Conservation (phyloP, 805 yeast species). For the fission yeast (Schizosaccharomyces pombe) region DNA sequence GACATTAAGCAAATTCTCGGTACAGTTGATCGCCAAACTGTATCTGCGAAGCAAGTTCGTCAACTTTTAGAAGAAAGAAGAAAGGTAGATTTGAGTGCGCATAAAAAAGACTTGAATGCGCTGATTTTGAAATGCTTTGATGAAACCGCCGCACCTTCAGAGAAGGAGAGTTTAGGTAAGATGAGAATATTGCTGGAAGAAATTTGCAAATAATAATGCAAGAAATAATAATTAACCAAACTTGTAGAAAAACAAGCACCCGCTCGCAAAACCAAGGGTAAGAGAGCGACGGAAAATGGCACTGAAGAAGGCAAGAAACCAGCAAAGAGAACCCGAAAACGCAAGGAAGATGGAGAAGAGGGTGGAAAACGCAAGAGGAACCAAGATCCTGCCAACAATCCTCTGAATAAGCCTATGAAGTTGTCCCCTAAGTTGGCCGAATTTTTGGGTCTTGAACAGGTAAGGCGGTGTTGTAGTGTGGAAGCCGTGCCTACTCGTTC, state of each 20-base stretch:
- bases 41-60: conserved; percentile 1
- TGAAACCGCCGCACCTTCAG: background rate
- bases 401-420: conserved; percentile 20
- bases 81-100: background rate
- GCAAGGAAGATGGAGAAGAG: conserved; percentile 8
- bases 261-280: background rate
- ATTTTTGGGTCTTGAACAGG: conserved; percentile 23
- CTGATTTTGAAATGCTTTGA: background rate
- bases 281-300: background rate
- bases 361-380: conserved; percentile 7
- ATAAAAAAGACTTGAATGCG: background rate
- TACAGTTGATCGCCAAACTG: background rate
- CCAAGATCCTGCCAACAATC: conserved; percentile 14
- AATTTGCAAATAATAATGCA: background rate
- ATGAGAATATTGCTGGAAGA: background rate
- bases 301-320: background rate
- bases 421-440: conserved; percentile 29
- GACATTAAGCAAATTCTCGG: background rate
- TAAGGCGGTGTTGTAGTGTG: background rate
- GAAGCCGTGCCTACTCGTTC: too few relatives aligned
- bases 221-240: background rate
- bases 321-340: conserved; percentile 4
- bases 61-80: background rate
- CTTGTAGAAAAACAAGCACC: background rate
- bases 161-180: background rate